These are phyloP conservation scores for Nemania sp. DNA, from an alignment of 2,329 filamentous ascomycete species.

Conservation along the genomic window DNA sequence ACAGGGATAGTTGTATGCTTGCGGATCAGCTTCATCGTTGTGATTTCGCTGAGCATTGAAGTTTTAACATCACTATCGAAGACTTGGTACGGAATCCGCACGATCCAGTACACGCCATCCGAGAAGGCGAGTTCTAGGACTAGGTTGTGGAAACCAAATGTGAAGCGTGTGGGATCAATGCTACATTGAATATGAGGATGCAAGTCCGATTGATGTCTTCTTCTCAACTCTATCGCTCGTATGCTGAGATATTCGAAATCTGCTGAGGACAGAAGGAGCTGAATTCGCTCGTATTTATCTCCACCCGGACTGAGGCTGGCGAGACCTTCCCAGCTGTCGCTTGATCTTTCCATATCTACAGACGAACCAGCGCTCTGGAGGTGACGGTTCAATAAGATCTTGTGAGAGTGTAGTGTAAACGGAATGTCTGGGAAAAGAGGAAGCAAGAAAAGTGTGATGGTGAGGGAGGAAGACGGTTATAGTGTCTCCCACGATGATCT, in stretches of 20 bases:
- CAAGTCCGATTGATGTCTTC: slow-evolving; percentile 2
- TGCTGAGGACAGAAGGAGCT: slow-evolving; percentile 7
- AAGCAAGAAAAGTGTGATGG: too few relatives aligned
- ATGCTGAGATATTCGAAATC: slow-evolving; percentile 14
- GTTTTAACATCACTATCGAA: slow-evolving; percentile 24
- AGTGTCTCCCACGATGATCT: too few relatives aligned
- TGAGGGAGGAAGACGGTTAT: too few relatives aligned
- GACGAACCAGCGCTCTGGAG: too few relatives aligned
- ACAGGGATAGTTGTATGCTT: slow-evolving; percentile 32
- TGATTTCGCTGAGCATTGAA: slow-evolving; percentile 36
- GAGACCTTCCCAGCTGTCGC: too few relatives aligned
- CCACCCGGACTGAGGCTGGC: slow-evolving; percentile 1
- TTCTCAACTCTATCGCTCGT: slow-evolving; percentile 7
- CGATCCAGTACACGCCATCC: slow-evolving; percentile 34
- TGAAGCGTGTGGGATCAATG: slow-evolving; percentile 8
- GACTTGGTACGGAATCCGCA: slow-evolving; percentile 29
- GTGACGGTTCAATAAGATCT: too few relatives aligned
- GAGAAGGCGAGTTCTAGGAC: slow-evolving; percentile 36
- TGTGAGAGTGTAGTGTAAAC: too few relatives aligned
- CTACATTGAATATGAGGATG: slow-evolving; percentile 1
- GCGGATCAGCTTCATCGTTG: slow-evolving; percentile 34
- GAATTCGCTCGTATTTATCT: slow-evolving; percentile 13
- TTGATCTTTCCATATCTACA: too few relatives aligned
- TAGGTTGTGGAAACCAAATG: slow-evolving; percentile 32
- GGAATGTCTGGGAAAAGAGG: too few relatives aligned